Conservation (phyloP, 768 basidiomycete genomes). For the Dendrothele bispora region DNA sequence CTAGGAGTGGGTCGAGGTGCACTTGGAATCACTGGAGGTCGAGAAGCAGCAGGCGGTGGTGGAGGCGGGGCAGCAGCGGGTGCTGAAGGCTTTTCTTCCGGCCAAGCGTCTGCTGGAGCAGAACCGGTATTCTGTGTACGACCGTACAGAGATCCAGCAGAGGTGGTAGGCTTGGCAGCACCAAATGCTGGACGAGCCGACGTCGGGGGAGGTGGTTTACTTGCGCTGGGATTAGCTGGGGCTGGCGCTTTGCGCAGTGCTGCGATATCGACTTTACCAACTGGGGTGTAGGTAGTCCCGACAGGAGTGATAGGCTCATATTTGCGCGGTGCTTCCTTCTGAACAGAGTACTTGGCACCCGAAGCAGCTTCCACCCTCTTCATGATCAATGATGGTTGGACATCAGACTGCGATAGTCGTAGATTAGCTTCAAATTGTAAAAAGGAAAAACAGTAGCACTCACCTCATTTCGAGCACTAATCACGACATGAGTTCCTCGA, state of each 20-base stretch:
- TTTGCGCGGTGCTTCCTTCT: constrained; percentile 73
- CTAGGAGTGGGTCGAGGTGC: constrained; percentile 27
- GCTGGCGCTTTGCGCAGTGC: constrained; percentile 51
- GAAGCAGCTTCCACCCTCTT: constrained; percentile 85
- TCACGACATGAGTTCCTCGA: constrained; percentile 81
- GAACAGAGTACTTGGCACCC: constrained; percentile 86
- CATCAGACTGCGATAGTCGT: constrained; percentile 61
- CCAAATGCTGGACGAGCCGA: constrained; percentile 51
- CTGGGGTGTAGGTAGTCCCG: constrained; percentile 72
- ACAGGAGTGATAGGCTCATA: constrained; percentile 82
- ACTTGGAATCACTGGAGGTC: constrained; percentile 41
- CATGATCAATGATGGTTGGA: constrained; percentile 78
- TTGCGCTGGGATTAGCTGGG: constrained; percentile 29
- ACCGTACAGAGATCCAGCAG: constrained; percentile 45
- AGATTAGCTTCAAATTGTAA: background rate
- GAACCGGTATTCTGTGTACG: constrained; percentile 34
- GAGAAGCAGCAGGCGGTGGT: constrained; percentile 42
- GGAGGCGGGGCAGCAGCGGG: constrained; percentile 35
- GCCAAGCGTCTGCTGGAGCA: constrained; percentile 62
- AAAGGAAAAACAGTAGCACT: constrained; percentile 14
- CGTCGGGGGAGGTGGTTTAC: constrained; percentile 32
- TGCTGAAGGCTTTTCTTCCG: constrained; percentile 40
- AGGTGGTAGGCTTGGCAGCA: constrained; percentile 34
- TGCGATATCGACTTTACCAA: constrained; percentile 72
- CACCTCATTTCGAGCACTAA: constrained; percentile 87